Base-by-base conservation (phyloP, 352 stramenopile genomes). In the Globisporangium takayamanum region DNA sequence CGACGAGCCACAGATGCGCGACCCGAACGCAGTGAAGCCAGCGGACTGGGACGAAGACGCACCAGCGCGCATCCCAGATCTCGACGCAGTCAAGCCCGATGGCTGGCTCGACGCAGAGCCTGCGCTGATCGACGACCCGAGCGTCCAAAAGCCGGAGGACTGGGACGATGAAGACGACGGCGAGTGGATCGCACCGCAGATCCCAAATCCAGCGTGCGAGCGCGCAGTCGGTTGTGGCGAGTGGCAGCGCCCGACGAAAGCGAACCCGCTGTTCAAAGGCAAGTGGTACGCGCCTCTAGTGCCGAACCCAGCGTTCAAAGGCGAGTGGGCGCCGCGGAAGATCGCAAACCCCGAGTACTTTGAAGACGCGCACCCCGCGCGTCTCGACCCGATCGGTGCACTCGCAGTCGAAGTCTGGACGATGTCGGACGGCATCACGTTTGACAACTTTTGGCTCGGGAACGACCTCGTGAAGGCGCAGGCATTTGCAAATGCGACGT, bases 121-220 rank as follows among this genome's bases (percentile, higher is more conserved):
- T 14, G 55, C 69, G 0, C 69, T 89, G 66, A 94, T 98, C 33
- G 57, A 81, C 47, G 92, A 98, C 53, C 85, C 90, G 14, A 59
- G 67, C 25, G 79, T 90, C 20, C 28, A 61, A 2, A 95, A 96
- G 57, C 93, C 93, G 1, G 84, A 96, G 53, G 93, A 98, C 70
- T 98, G 93, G 93, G 92, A 98, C 47, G 93, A 98, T 53, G 88
- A 96, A 55, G 79, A 97, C 50, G 91, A 98, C 41, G 92, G 92
- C 18, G 82, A 97, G 30, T 98, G 86, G 72, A 72, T 98, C 26
- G 63, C 88, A 8, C 89, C 87, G n/a, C 69, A 90, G 70, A 84
- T 98, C 36, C 61, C 75, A 1, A 98, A 98, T 69, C 90, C 92
- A 0, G 89, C 89, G 60, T 98, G 92, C 53, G 76, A 78, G 1